Conservation (phyloP, 495 filamentous ascomycete species). For the Penicillium daleae region DNA sequence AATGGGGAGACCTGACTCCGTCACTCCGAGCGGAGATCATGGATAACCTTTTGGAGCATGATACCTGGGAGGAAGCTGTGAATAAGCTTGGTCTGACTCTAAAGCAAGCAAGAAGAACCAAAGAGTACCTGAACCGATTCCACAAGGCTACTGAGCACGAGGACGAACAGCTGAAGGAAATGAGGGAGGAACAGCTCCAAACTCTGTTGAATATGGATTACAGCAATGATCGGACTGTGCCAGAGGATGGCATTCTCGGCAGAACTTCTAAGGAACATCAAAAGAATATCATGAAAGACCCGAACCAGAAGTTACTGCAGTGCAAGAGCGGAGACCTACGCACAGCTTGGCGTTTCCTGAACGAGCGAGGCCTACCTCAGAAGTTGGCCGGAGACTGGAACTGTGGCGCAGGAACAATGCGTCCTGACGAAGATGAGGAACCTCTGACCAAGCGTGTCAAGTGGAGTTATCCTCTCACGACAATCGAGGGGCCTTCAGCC, state of each 20-base stretch:
- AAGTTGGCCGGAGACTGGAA: slow-evolving; percentile 41
- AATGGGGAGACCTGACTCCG: slow-evolving; percentile 41
- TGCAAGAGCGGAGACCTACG: slow-evolving; percentile 28
- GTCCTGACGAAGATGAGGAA: background rate
- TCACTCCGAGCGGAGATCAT: slow-evolving; percentile 43
- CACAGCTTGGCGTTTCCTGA: slow-evolving; percentile 34
- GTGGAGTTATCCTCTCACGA: background rate
- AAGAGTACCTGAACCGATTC: slow-evolving; percentile 20
- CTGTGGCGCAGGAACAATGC: background rate
- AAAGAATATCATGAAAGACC: background rate
- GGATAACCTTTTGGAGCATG: slow-evolving; percentile 31
- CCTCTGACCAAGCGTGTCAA: background rate
- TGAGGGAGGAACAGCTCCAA: slow-evolving; percentile 38
- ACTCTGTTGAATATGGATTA: slow-evolving; percentile 37
- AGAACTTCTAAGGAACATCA: too few species aligned
- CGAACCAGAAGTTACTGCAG: background rate
- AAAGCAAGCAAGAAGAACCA: slow-evolving; percentile 24
- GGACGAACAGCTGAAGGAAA: slow-evolving; percentile 29
- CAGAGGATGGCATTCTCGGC: slow-evolving; percentile 30
- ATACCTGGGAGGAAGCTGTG: slow-evolving; percentile 22
- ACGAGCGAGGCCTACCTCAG: slow-evolving; percentile 28
- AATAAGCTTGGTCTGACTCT: slow-evolving; percentile 32
- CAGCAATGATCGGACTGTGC: slow-evolving; percentile 23
- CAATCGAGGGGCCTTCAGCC: background rate
- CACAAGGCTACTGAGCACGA: slow-evolving; percentile 35